phyloP scores from a whole-genome alignment of 106 monocot species.

The Iris macrosiphon region DNA sequence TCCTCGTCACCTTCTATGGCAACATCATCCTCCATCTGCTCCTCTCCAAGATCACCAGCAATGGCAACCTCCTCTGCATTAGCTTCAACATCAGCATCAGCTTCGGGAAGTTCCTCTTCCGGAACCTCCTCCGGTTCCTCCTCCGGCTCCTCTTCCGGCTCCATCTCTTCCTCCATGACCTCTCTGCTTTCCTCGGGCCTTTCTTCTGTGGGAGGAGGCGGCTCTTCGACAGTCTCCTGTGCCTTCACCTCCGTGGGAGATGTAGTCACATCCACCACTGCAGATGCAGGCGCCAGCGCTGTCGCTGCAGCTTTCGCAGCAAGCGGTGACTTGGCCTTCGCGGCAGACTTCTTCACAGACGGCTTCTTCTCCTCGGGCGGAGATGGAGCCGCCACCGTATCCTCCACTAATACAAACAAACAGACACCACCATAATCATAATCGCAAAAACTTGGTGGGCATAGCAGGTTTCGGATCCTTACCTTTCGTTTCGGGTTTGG shows the following conservation, averaged over 20 bases:
- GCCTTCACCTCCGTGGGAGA: slow-evolving; percentile 14
- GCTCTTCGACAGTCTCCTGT: slow-evolving; percentile 4
- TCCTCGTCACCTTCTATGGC: slow-evolving; percentile 7
- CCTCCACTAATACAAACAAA: too few species aligned
- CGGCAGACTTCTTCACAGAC: neutral
- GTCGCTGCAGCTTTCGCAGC: too few species aligned
- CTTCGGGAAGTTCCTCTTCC: neutral
- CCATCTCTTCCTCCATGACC: slow-evolving; percentile 5
- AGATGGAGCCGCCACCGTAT: too few species aligned
- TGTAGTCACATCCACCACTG: too few species aligned
- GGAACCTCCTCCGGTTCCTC: neutral
- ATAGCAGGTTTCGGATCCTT: neutral
- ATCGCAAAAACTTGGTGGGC: neutral
- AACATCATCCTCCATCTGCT: too few species aligned
- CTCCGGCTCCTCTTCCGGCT: neutral
- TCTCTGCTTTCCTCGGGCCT: slow-evolving; percentile 5
- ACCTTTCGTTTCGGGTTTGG: slow-evolving; percentile 16
- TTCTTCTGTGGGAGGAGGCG: too few species aligned
- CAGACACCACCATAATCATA: too few species aligned
- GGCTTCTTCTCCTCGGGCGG: too few species aligned
- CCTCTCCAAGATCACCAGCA: slow-evolving; percentile 5
- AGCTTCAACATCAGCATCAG: neutral
- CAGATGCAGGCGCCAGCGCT: too few species aligned
- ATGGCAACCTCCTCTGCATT: neutral
- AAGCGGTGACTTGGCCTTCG: too few species aligned